Percentiles rank a stretch among this genome's conserved stretches.
These are phyloP conservation scores for Clonostachys solani DNA, from an alignment of 2,329 filamentous ascomycete species.

Conservation along the genomic window DNA sequence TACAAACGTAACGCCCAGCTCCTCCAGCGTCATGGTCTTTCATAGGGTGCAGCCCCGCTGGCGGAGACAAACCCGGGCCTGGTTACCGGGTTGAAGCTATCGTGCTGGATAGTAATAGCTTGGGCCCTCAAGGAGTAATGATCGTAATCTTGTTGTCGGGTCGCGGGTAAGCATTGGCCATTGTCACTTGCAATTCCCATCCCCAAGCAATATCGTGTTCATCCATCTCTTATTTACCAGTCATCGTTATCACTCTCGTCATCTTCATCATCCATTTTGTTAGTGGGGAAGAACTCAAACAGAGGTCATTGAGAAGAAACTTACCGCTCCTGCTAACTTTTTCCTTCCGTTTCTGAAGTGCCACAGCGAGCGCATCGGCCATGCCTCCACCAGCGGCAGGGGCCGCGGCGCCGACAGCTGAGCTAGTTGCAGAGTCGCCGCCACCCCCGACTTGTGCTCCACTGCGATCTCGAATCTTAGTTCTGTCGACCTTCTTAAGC, in stretches of 20 bases:
- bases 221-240: not conserved
- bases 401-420: slow-evolving; percentile 45
- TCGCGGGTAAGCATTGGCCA: too few species aligned
- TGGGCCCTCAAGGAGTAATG: too few species aligned
- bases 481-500: slow-evolving; percentile 72
- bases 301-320: slow-evolving; percentile 28
- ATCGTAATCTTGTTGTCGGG: too few species aligned
- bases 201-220: not conserved
- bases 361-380: slow-evolving; percentile 77
- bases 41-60: too few species aligned
- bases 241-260: slow-evolving; percentile 34
- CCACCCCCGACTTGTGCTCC: slow-evolving; percentile 51
- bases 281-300: slow-evolving; percentile 8
- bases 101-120: too few species aligned
- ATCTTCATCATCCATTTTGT: slow-evolving; percentile 59
- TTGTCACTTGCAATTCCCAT: too few species aligned
- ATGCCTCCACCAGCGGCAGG: slow-evolving; percentile 44
- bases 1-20: too few species aligned
- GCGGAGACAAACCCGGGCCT: too few species aligned
- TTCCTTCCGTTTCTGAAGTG: slow-evolving; percentile 78
- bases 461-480: slow-evolving; percentile 69
- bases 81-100: too few species aligned
- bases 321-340: slow-evolving; percentile 94
- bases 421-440: slow-evolving; percentile 35
- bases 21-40: too few species aligned